Percentiles rank a stretch among this genome's conserved stretches.
Evolutionary conservation across 495 filamentous ascomycete species (phyloP).

Genomic region (Penicillium chermesinum): DNA sequence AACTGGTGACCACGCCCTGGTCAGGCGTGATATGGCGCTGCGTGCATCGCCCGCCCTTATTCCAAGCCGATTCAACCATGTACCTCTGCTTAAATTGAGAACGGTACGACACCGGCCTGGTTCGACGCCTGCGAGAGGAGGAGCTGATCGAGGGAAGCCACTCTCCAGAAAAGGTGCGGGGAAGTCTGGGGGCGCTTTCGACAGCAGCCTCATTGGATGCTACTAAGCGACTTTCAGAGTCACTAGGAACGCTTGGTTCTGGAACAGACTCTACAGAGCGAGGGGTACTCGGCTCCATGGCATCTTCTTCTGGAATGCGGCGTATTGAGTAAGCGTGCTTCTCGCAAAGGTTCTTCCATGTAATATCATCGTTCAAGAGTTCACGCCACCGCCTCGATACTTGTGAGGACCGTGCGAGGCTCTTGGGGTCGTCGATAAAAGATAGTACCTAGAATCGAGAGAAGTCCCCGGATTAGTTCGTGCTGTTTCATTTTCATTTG

Average conservation of each 20-base stretch:
- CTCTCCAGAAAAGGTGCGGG: conserved; percentile 35
- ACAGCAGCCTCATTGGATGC: conserved; percentile 24
- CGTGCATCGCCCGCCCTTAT: conserved; percentile 74
- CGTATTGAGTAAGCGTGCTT: conserved; percentile 77
- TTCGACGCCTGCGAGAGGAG: conserved; percentile 31
- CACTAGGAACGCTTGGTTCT: conserved; percentile 17
- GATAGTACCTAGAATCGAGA: conserved; percentile 63
- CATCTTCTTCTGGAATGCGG: conserved; percentile 49
- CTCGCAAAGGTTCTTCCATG: conserved; percentile 94
- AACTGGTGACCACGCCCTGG: conserved; percentile 91
- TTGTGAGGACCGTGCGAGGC: conserved; percentile 85
- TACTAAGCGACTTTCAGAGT: conserved; percentile 23
- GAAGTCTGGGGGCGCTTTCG: conserved; percentile 23
- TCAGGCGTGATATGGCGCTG: conserved; percentile 86
- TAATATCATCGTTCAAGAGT: conserved; percentile 89
- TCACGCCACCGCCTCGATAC: conserved; percentile 92
- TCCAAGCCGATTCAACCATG: conserved; percentile 95
- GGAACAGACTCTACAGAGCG: conserved; percentile 19
- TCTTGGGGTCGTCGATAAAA: conserved; percentile 91
- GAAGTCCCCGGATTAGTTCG: conserved; percentile 4
- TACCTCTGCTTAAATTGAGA: conserved; percentile 97
- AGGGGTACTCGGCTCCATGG: conserved; percentile 33
- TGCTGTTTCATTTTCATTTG: neutral
- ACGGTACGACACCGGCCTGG: conserved; percentile 67
- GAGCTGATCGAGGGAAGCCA: conserved; percentile 29